Base-by-base conservation (phyloP, 768 basidiomycete species). In the Hebeloma cylindrosporum region DNA sequence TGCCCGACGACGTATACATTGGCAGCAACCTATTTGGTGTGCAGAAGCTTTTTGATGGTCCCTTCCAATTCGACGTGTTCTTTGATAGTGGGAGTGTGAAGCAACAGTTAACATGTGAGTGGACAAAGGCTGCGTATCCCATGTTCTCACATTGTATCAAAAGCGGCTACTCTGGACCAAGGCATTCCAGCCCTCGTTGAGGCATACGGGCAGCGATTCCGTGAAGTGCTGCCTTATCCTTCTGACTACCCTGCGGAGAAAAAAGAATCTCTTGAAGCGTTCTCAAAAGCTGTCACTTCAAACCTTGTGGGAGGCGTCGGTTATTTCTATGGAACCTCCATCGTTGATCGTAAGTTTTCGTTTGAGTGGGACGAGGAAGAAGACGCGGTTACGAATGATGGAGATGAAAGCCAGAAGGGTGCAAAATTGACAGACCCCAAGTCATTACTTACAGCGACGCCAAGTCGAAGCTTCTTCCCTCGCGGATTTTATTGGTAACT, bases 391-490 rank as follows among this genome's bases (percentile, higher is more conserved):
- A 56, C 53, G 10, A 70, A 68, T 7, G 74, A 72, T 3, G 69
- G 60, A n/a, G 64, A 68, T 13, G 64, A 66, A n/a, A 50, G 40
- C 10, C 61, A 68, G 42, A 69, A 64, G 29, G 86, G 82, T n/a
- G 75, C 87, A 11, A 75, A 66, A 43, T 57, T 92, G 48, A 89
- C 86, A 4, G 85, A 87, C 25, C 85, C 89, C 5, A 82, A 73
- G 47, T 79, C 81, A 14, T 67, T 98, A 14, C 66, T 96, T 52
- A 95, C 94, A 6, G 93, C 91, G 1, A 98, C 95, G 0, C 94
- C 94, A 3, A 95, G 93, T 60, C 77, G 95, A 26, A 93, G 92
- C 54, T 98, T 98, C 73, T 98, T 98, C 73, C 94, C 94, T 0
- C 75, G 94, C 62, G 94, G 94, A 13, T 98, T 98, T 67, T 98